Percentiles rank a stretch among this genome's conserved stretches.
phyloP scores from a whole-genome alignment of 1,284 basidiomycete genomes.

The Cutaneotrichosporon sp. region DNA sequence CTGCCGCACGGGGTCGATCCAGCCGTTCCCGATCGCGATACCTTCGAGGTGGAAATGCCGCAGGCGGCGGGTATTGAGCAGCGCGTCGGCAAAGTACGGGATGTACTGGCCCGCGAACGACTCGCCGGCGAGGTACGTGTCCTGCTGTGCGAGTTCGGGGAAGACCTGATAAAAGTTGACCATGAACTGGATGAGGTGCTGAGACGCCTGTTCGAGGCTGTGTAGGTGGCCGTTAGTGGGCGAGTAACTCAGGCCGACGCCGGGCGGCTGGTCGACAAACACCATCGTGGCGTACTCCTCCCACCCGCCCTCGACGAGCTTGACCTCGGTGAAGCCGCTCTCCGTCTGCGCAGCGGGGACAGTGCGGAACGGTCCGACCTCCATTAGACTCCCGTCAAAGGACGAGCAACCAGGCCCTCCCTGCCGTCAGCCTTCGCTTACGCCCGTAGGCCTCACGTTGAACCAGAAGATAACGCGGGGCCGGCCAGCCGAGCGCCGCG shows the following conservation, averaged over 20 bases:
- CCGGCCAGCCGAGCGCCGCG: slow-evolving; percentile 76
- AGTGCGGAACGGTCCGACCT: slow-evolving; percentile 84
- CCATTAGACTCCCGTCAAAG: slow-evolving; percentile 98
- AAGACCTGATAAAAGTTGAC: slow-evolving; percentile 83
- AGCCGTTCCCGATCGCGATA: slow-evolving; percentile 91
- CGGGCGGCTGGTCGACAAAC: slow-evolving; percentile 95
- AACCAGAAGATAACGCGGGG: slow-evolving; percentile 93
- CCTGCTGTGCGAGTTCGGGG: slow-evolving; percentile 75
- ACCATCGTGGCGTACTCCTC: slow-evolving; percentile 98
- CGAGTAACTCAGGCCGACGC: slow-evolving; percentile 88
- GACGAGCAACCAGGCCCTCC: slow-evolving; percentile 94
- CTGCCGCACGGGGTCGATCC: slow-evolving; percentile 86
- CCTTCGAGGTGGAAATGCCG: slow-evolving; percentile 61
- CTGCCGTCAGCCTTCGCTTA: slow-evolving; percentile 46
- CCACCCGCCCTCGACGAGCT: slow-evolving; percentile 84
- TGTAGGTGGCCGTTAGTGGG: slow-evolving; percentile 80
- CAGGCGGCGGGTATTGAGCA: slow-evolving; percentile 60
- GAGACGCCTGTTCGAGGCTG: slow-evolving; percentile 68
- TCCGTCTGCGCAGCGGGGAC: slow-evolving; percentile 45
- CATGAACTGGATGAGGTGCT: slow-evolving; percentile 78
- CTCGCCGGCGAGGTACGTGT: slow-evolving; percentile 92
- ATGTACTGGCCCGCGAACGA: slow-evolving; percentile 99
- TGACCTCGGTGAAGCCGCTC: slow-evolving; percentile 65
- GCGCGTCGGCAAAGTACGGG: slow-evolving; percentile 83
- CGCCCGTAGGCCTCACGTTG: slow-evolving; percentile 58